Conservation (phyloP, 2,329 filamentous ascomycete species). For the Aspergillus fumigatiaffinis region DNA sequence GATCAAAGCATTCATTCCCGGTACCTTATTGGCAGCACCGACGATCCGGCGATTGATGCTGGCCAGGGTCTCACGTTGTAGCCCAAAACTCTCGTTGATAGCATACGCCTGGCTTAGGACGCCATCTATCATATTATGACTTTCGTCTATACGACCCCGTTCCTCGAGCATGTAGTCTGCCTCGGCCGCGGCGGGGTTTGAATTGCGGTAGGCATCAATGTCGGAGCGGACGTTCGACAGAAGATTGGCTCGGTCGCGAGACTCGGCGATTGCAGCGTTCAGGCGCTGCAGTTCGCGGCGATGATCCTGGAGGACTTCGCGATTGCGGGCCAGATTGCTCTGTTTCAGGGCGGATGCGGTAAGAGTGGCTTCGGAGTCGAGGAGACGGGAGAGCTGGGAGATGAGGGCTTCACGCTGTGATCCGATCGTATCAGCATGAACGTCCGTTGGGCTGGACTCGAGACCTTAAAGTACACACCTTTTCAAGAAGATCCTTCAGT, state of each 20-base stretch:
- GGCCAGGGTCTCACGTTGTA: conserved; percentile 82
- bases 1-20: conserved; percentile 88
- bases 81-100: conserved; percentile 83
- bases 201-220: conserved; percentile 80
- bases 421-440: background rate
- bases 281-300: conserved; percentile 75
- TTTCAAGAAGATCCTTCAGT: conserved; percentile 74
- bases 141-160: conserved; percentile 78
- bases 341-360: conserved; percentile 93
- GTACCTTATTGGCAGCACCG: conserved; percentile 82
- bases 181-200: conserved; percentile 77
- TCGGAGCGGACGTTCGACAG: conserved; percentile 87
- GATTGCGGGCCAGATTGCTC: conserved; percentile 87
- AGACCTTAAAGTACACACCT: conserved; percentile 13
- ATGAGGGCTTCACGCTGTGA: conserved; percentile 75
- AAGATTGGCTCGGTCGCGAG: conserved; percentile 83
- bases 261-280: conserved; percentile 67
- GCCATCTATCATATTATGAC: conserved; percentile 81
- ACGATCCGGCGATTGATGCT: conserved; percentile 91
- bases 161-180: conserved; percentile 98
- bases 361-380: conserved; percentile 85
- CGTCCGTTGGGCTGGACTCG: no score
- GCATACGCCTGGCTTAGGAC: conserved; percentile 95
- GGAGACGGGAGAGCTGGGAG: conserved; percentile 75
- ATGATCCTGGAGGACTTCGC: conserved; percentile 85